Base-by-base conservation (phyloP, 202 grass and related monocot genomes). In the Cymbopogon flexuosus region DNA sequence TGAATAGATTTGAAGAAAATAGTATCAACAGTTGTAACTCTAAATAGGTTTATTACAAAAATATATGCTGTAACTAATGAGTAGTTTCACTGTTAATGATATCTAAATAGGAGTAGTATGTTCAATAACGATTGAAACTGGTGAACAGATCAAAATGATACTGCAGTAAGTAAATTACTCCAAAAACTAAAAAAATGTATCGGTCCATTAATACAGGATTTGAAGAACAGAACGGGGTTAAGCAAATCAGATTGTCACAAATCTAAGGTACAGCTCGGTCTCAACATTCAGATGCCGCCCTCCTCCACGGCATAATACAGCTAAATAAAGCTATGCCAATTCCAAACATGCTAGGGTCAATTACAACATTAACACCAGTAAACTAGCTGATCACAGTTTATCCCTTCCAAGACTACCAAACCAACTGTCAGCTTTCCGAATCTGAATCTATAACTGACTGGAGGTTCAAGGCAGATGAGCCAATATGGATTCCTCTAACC, bases 401-500 rank as follows among this genome's bases (percentile, higher is more conserved):
- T 71, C 24, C 22, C 59, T 10, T 61, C 8, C 8, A 29, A 47
- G 52, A n/a, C 41, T 70, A 80, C 65, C 65, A 13, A 70, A 59
- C 60, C 49, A 80, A 34, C 19, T 58, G 23, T 98, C 77, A 98
- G 58, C 69, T 84, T 60, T 93, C 87, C 19, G 31, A 68, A 71
- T 90, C 92, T 31, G 86, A 93, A 88, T 93, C 87, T 67, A 95
- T 66, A 68, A 98, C 80, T 13, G 88, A 88, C 76, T 90, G 86
- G 30, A 98, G 82, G 77, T 85, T 91, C 80, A 98, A 81, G 80
- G 96, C 92, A 10, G 92, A 87, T 16, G 92, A 98, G 34, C 84
- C 88, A 51, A 98, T 86, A 85, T 95, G 92, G 82, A 93, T 90
- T 78, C 96, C 96, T 73, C 92, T 94, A 39, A 98, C 87, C 34